Percentiles rank a stretch among this genome's conserved stretches.
These are phyloP conservation scores for Akanthomyces lecanii DNA, from an alignment of 2,329 filamentous ascomycete genomes.

Conservation along the genomic window DNA sequence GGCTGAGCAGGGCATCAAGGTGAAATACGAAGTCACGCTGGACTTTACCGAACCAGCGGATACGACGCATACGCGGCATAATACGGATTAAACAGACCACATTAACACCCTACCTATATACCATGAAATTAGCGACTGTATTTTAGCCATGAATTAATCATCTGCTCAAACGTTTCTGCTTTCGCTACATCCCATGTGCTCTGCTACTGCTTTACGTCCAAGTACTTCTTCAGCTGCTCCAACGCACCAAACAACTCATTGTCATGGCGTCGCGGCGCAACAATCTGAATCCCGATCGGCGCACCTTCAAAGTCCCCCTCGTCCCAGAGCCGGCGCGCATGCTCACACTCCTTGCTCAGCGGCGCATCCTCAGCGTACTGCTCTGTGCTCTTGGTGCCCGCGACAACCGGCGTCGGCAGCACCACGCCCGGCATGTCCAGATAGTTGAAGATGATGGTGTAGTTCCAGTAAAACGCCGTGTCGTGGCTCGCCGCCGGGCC, in stretches of 20 bases:
- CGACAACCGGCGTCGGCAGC: conserved; percentile 31
- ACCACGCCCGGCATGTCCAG: conserved; percentile 35
- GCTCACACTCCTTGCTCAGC: conserved; percentile 28
- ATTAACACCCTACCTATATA: background rate
- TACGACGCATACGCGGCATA: no score
- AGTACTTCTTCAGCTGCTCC: conserved; percentile 21
- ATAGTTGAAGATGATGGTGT: conserved; percentile 36
- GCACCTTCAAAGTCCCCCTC: conserved; percentile 30
- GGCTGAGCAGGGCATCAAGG: background rate
- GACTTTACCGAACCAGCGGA: background rate
- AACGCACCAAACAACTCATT: conserved; percentile 32
- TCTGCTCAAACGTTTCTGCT: no score
- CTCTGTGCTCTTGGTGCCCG: conserved; percentile 27
- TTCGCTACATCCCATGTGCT: background rate
- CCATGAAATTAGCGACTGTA: background rate
- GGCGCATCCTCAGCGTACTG: conserved; percentile 18
- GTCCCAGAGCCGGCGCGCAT: conserved; percentile 31
- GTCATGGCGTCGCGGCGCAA: conserved; percentile 32
- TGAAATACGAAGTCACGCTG: conserved; percentile 2
- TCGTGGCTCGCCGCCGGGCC: conserved; percentile 36
- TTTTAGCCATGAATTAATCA: background rate
- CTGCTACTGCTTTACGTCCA: background rate
- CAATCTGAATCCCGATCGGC: conserved; percentile 32
- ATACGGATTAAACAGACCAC: background rate
- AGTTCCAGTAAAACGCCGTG: conserved; percentile 34